These are phyloP conservation scores for Cryphonectria naterciae DNA, from an alignment of 2,329 filamentous ascomycete species.

Conservation along the genomic window DNA sequence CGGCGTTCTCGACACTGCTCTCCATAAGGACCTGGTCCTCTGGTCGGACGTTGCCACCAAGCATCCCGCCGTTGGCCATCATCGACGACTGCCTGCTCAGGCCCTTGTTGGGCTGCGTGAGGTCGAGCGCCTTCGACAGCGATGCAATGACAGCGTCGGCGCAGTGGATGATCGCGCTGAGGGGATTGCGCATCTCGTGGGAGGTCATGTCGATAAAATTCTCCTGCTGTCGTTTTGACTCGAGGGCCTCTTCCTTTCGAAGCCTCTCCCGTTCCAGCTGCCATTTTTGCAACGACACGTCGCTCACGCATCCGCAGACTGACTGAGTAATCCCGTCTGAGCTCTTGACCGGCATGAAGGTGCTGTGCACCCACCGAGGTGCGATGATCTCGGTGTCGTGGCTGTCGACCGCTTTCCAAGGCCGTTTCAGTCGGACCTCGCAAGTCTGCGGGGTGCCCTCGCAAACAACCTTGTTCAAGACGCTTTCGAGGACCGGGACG, in stretches of 20 bases:
- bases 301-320: slow-evolving; percentile 54
- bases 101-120: slow-evolving; percentile 32
- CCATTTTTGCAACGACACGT: slow-evolving; percentile 55
- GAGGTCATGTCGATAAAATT: slow-evolving; percentile 80
- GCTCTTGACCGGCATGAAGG: slow-evolving; percentile 54
- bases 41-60: slow-evolving; percentile 34
- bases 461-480: slow-evolving; percentile 44
- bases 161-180: slow-evolving; percentile 75
- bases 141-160: slow-evolving; percentile 69
- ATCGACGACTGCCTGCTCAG: slow-evolving; percentile 38
- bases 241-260: slow-evolving; percentile 59
- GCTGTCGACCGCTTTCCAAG: slow-evolving; percentile 51
- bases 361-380: slow-evolving; percentile 54
- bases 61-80: slow-evolving; percentile 15
- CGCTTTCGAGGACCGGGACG: slow-evolving; percentile 43
- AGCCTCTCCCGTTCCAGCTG: slow-evolving; percentile 54
- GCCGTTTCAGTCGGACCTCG: slow-evolving; percentile 54
- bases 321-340: slow-evolving; percentile 52
- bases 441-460: slow-evolving; percentile 50
- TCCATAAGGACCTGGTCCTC: slow-evolving; percentile 48
- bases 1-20: slow-evolving; percentile 71
- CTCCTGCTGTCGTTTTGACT: slow-evolving; percentile 71
- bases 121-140: slow-evolving; percentile 48
- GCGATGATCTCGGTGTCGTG: slow-evolving; percentile 48
- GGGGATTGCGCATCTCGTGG: slow-evolving; percentile 74